These are phyloP conservation scores for Trichosporon sp. DNA, from an alignment of 1,284 basidiomycete genomes.

Conservation along the genomic window DNA sequence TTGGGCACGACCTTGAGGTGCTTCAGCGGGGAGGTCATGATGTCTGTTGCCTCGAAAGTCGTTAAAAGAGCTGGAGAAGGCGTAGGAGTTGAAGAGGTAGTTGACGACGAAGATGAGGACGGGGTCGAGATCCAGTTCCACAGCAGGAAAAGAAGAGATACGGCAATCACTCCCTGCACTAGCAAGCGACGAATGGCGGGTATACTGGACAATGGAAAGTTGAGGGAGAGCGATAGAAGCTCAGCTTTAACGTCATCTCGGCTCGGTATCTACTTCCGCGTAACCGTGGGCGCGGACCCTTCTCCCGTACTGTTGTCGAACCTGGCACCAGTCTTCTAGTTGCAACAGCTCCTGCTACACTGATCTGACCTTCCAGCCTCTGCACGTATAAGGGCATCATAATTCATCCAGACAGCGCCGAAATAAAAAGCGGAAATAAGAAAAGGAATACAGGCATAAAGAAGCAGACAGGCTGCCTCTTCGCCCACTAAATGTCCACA, in stretches of 20 bases:
- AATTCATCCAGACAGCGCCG: conserved; percentile 33
- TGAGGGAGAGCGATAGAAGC: background rate
- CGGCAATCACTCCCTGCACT: background rate
- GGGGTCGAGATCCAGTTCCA: conserved; percentile 16
- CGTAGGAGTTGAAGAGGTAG: too few species aligned
- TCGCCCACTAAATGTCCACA: conserved; percentile 16
- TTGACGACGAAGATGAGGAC: background rate
- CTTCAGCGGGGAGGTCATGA: conserved; percentile 45
- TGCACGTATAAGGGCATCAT: conserved; percentile 17
- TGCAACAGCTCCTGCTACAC: too few species aligned
- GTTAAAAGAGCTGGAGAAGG: too few species aligned
- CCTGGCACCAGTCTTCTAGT: background rate
- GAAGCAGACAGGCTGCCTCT: background rate
- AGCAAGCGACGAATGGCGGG: conserved; percentile 6
- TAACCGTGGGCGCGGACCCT: background rate
- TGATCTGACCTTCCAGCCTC: too few species aligned
- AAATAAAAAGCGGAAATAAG: conserved; percentile 24
- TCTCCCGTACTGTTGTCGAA: background rate
- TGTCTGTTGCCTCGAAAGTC: background rate
- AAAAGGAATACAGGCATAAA: conserved; percentile 2
- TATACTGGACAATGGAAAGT: background rate
- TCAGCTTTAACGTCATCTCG: conserved; percentile 4
- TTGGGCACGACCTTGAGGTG: conserved; percentile 53
- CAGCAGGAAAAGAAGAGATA: background rate
- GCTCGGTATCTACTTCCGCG: conserved; percentile 3